Percentiles rank a stretch among this genome's conserved stretches.
Evolutionary conservation across 1,284 basidiomycete genomes (phyloP).

Genomic region (Meira nashicola): DNA sequence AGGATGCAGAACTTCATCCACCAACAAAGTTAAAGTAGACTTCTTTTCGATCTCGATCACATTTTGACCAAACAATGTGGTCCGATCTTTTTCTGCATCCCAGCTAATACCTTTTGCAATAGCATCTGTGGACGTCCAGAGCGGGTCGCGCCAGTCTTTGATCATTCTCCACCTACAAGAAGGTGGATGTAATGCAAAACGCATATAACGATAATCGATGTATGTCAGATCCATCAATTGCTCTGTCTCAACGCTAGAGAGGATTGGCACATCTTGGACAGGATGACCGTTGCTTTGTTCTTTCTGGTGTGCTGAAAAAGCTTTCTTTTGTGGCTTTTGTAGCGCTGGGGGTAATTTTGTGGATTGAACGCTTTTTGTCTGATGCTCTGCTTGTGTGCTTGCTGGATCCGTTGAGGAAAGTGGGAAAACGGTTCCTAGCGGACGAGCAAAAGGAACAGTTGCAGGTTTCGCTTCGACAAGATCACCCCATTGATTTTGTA

Average conservation of each 20-base stretch:
- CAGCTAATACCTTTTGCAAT: slow-evolving; percentile 34
- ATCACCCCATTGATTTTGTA: slow-evolving; percentile 62
- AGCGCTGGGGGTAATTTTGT: slow-evolving; percentile 23
- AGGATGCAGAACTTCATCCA: slow-evolving; percentile 62
- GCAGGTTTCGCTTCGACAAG: slow-evolving; percentile 32
- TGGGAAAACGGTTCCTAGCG: slow-evolving; percentile 46
- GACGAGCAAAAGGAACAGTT: slow-evolving; percentile 46
- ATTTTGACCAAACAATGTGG: slow-evolving; percentile 75
- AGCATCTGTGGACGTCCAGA: slow-evolving; percentile 63
- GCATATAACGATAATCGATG: slow-evolving; percentile 72
- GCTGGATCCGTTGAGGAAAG: slow-evolving; percentile 47
- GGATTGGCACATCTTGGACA: slow-evolving; percentile 14
- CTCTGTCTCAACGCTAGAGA: slow-evolving; percentile 43
- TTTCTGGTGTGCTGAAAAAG: slow-evolving; percentile 10
- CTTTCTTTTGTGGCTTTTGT: slow-evolving; percentile 31
- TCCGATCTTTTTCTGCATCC: slow-evolving; percentile 44
- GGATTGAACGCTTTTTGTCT: slow-evolving; percentile 16
- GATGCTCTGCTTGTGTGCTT: slow-evolving; percentile 41
- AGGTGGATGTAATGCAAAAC: slow-evolving; percentile 80
- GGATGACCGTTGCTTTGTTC: background rate
- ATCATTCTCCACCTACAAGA: slow-evolving; percentile 74
- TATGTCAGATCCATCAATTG: slow-evolving; percentile 50
- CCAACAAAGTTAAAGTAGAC: slow-evolving; percentile 70
- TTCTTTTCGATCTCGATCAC: slow-evolving; percentile 87
- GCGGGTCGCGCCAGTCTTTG: slow-evolving; percentile 87